phyloP scores from a whole-genome alignment of 2,329 filamentous ascomycete species.

The Hymenoscyphus albidus region DNA sequence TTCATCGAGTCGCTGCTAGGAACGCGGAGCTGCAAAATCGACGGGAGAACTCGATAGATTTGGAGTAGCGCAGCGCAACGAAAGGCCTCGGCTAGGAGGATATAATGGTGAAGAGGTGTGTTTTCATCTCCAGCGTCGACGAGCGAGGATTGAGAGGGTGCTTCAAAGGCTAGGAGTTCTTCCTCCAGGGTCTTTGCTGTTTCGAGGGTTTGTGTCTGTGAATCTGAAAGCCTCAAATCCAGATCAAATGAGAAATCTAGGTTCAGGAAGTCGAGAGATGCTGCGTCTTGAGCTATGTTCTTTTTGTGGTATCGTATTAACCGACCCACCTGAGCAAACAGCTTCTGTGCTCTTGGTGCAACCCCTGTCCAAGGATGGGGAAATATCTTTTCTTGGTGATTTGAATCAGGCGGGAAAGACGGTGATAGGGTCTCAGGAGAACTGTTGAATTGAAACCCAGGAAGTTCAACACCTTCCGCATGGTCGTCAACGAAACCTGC shows the following conservation, averaged over 20 bases:
- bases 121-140: conserved; percentile 32
- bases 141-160: conserved; percentile 22
- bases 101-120: conserved; percentile 32
- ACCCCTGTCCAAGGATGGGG: conserved; percentile 34
- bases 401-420: background rate
- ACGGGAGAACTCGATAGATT: conserved; percentile 30
- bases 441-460: conserved; percentile 9
- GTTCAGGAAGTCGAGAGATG: conserved; percentile 22
- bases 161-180: conserved; percentile 27
- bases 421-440: background rate
- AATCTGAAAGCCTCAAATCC: conserved; percentile 17
- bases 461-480: conserved; percentile 26
- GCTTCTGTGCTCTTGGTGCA: conserved; percentile 26
- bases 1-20: conserved; percentile 13
- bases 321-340: conserved; percentile 31
- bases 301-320: conserved; percentile 29
- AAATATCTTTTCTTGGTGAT: conserved; percentile 22
- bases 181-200: conserved; percentile 28
- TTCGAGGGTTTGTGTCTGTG: conserved; percentile 20
- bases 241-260: conserved; percentile 27
- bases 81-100: conserved; percentile 31
- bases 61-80: conserved; percentile 28
- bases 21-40: conserved; percentile 22
- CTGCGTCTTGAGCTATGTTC: conserved; percentile 19
- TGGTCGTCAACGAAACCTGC: conserved; percentile 32